Base-by-base conservation (phyloP, 2,329 filamentous ascomycete species). In the Scorias spongiosa region DNA sequence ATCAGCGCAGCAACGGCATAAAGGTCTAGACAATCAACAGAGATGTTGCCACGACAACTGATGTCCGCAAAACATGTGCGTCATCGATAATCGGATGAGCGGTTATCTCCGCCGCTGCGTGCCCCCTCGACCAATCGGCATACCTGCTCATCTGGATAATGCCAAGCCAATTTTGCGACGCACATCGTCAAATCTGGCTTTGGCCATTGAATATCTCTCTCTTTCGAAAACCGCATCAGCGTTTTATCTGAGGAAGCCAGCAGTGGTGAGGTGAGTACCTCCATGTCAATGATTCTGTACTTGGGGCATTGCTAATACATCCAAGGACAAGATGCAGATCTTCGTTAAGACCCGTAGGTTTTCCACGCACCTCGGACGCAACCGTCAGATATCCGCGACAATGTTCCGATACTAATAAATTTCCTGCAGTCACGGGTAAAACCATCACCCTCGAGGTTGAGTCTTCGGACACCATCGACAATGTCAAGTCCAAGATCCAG, bases 401-500 rank as follows among this genome's bases (percentile, higher is more conserved):
- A 15, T 5, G 32, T 20, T 39, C 40, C 32, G 7, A 11, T 44
- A 28, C 41, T 26, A 18, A 41, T 7, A 26, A 26, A 3, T 26
- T 14, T 4, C 37, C 26, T n/a, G 29, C 49, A 54, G 51, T 96
- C 63, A 96, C 91, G 84, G 91, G 91, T 67, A 96, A 96, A 84
- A 96, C 91, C 68, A 96, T 96, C 83, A 96, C 91, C 83, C 88
- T 98, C 63, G 91, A 98, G 87, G 91, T 96, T 74, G 91, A 96
- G 82, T 94, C 87, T 63, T 89, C 82, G 66, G 91, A 98, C 74
- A 96, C 89, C 66, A 96, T 98, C 73, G 91, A 96, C 81, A 96
- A 96, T 82, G 91, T 98, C 76, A 96, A 96, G 82, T 86, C 84
- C 76, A 96, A 98, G 80, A 81, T 81, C 60, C 78, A 80, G 68